A percentile compares a stretch with the other conserved stretches of the same genome.
Evolutionary conservation across 2,329 filamentous ascomycete genomes (phyloP).

Genomic region (Trichophyton schoenleinii): DNA sequence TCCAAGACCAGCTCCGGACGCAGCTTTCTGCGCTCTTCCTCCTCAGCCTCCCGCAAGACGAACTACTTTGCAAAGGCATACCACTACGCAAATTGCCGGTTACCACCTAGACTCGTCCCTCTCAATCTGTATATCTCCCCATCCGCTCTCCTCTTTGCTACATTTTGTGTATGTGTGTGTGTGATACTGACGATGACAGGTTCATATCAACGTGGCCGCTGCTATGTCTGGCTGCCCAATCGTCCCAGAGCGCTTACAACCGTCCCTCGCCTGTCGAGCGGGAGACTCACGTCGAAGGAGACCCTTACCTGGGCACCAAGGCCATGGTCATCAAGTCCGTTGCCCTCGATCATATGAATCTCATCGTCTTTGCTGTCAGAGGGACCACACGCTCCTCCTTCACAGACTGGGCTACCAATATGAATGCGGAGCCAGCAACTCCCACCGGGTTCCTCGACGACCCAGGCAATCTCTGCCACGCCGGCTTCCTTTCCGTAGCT

Average conservation of each 20-base stretch:
- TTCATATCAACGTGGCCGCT: slow-evolving; percentile 66
- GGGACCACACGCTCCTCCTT: slow-evolving; percentile 67
- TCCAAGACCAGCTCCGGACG: not conserved
- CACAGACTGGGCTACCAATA: slow-evolving; percentile 77
- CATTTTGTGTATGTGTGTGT: too few species aligned
- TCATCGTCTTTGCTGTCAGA: slow-evolving; percentile 72
- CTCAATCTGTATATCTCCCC: slow-evolving; percentile 48
- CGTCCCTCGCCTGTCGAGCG: slow-evolving; percentile 50
- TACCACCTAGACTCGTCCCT: slow-evolving; percentile 55
- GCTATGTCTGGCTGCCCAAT: slow-evolving; percentile 64
- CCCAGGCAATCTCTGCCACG: slow-evolving; percentile 61
- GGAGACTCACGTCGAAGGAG: slow-evolving; percentile 56
- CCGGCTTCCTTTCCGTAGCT: slow-evolving; percentile 66
- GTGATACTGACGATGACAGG: slow-evolving; percentile 25
- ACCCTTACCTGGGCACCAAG: slow-evolving; percentile 64
- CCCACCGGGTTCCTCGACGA: slow-evolving; percentile 67
- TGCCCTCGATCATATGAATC: slow-evolving; percentile 62
- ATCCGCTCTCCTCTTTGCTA: not conserved
- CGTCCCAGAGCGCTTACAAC: slow-evolving; percentile 62
- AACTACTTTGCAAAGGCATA: slow-evolving; percentile 66
- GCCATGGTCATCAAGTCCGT: slow-evolving; percentile 76
- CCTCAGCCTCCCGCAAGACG: slow-evolving; percentile 28
- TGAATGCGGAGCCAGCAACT: slow-evolving; percentile 54
- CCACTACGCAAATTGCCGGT: slow-evolving; percentile 61
- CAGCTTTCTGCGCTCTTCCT: not conserved